phyloP scores from a whole-genome alignment of 2,329 filamentous ascomycete genomes.

The Albifimbria verrucaria region DNA sequence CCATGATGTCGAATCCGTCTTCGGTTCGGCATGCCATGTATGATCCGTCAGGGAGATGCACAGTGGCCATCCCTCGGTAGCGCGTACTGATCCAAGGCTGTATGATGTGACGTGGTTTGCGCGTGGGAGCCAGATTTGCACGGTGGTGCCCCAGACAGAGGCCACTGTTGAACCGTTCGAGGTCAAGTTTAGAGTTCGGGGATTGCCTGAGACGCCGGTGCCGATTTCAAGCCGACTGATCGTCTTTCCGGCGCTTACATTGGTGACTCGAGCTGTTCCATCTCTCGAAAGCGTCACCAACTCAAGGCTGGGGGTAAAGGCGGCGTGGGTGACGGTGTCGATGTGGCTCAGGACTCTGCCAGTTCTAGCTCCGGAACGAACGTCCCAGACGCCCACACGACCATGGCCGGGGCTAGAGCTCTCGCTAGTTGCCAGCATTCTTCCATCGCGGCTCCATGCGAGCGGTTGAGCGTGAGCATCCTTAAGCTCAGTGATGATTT shows the following conservation, averaged over 20 bases:
- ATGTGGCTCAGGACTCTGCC: constrained; percentile 32
- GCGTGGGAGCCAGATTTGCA: constrained; percentile 34
- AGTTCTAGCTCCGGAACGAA: constrained; percentile 20
- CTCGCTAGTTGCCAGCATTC: constrained; percentile 27
- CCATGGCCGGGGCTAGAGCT: constrained; percentile 5
- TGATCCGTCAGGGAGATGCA: constrained; percentile 33
- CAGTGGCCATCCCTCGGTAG: constrained; percentile 37
- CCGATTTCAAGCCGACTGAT: constrained; percentile 33
- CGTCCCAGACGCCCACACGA: constrained; percentile 30
- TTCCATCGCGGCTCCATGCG: constrained; percentile 29
- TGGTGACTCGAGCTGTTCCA: constrained; percentile 34
- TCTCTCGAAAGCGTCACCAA: constrained; percentile 35
- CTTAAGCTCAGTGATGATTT: constrained; percentile 27
- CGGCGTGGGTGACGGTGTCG: constrained; percentile 32
- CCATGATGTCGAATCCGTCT: constrained; percentile 38
- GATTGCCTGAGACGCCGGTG: constrained; percentile 13
- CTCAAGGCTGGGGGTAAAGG: constrained; percentile 26
- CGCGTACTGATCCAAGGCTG: constrained; percentile 28
- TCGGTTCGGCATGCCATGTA: constrained; percentile 38
- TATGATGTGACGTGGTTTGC: constrained; percentile 31
- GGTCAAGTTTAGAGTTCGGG: constrained; percentile 30
- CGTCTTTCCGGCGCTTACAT: constrained; percentile 28
- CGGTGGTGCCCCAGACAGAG: constrained; percentile 34
- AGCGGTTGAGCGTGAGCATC: constrained; percentile 24
- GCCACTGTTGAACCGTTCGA: constrained; percentile 28